These are phyloP conservation scores for Geotrichum candidum DNA, from an alignment of 1,139 yeast species.

Conservation along the genomic window DNA sequence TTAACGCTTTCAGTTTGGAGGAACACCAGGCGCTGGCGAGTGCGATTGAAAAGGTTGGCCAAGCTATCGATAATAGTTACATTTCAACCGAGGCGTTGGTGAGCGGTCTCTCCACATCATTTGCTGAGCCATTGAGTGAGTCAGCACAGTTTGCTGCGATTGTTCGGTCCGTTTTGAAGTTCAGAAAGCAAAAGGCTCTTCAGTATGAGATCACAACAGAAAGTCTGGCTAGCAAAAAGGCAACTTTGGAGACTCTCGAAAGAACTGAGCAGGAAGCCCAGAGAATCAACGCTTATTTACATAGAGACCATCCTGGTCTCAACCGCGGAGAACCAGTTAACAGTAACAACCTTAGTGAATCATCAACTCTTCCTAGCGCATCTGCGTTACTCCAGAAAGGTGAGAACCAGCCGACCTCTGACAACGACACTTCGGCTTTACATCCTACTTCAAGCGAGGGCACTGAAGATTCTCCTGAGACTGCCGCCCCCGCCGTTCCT, in stretches of 20 bases:
- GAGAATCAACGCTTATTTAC: constrained; percentile 35
- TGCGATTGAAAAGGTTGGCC: constrained; percentile 69
- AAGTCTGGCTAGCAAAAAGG: constrained; percentile 43
- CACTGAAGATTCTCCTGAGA: background rate
- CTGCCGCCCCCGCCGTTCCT: background rate
- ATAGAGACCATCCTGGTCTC: constrained; percentile 19
- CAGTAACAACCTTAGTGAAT: background rate
- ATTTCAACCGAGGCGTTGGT: constrained; percentile 62
- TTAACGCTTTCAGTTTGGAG: constrained; percentile 68
- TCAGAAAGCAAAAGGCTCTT: constrained; percentile 58
- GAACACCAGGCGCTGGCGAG: constrained; percentile 45
- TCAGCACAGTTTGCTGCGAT: constrained; percentile 70
- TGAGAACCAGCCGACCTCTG: constrained; percentile 7
- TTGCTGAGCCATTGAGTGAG: constrained; percentile 81
- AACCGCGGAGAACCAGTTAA: background rate
- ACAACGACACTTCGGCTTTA: background rate
- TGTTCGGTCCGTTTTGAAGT: constrained; percentile 61
- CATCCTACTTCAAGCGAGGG: background rate
- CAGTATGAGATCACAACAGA: constrained; percentile 59
- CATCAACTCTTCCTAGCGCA: constrained; percentile 2
- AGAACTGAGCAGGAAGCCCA: constrained; percentile 40
- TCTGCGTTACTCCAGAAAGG: constrained; percentile 1
- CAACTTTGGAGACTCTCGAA: constrained; percentile 36
- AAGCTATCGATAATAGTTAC: constrained; percentile 68
- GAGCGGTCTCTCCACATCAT: constrained; percentile 62